A percentile compares a stretch with the other conserved stretches of the same genome.
Evolutionary conservation across 306 rosid genomes (phyloP).

Genomic region (Lagenaria siceraria): DNA sequence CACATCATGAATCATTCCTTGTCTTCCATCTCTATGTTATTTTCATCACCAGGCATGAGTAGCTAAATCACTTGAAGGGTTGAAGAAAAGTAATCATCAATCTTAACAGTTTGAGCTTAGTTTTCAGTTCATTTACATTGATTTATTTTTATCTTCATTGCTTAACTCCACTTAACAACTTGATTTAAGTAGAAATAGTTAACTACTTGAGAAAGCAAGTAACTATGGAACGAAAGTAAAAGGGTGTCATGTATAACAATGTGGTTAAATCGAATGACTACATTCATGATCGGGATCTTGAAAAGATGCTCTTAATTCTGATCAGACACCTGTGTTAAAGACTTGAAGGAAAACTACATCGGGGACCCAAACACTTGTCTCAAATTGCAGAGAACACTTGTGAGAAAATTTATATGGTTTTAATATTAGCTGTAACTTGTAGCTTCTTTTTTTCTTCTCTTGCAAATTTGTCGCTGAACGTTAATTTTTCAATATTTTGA

Average conservation of each 20-base stretch:
- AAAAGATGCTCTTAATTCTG: conserved; percentile 29
- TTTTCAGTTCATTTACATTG: too few species aligned
- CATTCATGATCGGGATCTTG: conserved; percentile 40
- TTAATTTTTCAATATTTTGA: not conserved
- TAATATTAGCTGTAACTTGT: not conserved
- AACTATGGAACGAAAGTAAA: conserved; percentile 62
- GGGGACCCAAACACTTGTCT: conserved; percentile 66
- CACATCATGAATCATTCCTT: too few species aligned
- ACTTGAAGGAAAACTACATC: conserved; percentile 50
- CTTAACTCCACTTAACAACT: too few species aligned
- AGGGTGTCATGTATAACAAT: conserved; percentile 26
- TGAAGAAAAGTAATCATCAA: too few species aligned
- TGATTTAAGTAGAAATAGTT: too few species aligned
- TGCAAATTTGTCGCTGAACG: not conserved
- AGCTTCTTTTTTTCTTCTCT: too few species aligned
- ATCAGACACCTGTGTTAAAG: conserved; percentile 73
- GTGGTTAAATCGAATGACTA: conserved; percentile 39
- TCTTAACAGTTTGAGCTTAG: too few species aligned
- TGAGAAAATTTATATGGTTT: conserved; percentile 15
- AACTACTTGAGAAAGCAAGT: too few species aligned
- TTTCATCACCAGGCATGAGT: too few species aligned
- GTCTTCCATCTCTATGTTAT: too few species aligned
- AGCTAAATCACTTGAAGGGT: too few species aligned
- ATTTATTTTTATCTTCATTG: too few species aligned
- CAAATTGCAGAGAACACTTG: conserved; percentile 71